Evolutionary conservation across 2,329 filamentous ascomycete genomes (phyloP).

Genomic region (Paraconiothyrium brasiliense): DNA sequence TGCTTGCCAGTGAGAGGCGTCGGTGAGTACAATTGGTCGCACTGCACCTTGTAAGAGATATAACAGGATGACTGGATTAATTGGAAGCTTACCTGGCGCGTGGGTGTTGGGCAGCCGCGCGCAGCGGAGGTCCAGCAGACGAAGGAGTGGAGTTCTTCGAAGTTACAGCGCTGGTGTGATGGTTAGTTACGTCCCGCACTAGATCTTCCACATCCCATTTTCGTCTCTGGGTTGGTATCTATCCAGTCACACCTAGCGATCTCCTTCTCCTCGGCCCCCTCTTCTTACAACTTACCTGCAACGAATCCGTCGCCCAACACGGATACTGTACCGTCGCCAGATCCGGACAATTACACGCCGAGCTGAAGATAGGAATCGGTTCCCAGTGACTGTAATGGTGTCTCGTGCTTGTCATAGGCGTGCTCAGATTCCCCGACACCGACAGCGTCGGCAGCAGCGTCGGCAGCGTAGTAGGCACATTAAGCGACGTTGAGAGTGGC

Average conservation of each 20-base stretch:
- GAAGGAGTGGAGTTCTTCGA: conserved; percentile 42
- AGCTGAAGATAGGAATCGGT: conserved; percentile 65
- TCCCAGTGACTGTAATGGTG: conserved; percentile 54
- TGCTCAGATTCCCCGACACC: conserved; percentile 2
- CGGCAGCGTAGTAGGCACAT: conserved; percentile 25
- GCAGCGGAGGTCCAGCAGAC: conserved; percentile 40
- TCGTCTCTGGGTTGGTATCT: too few species aligned
- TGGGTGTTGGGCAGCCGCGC: conserved; percentile 40
- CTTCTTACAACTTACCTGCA: conserved; percentile 29
- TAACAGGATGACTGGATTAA: background rate
- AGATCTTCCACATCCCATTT: too few species aligned
- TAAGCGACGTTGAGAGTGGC: conserved; percentile 31
- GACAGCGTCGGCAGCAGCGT: conserved; percentile 11
- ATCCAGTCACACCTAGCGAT: background rate
- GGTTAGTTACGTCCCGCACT: conserved; percentile 15
- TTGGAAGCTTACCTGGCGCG: conserved; percentile 30
- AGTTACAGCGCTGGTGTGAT: conserved; percentile 33
- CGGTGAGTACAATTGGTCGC: conserved; percentile 32
- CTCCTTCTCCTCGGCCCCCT: background rate
- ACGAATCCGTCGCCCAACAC: conserved; percentile 41
- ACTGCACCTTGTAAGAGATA: conserved; percentile 25
- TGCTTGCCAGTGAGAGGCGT: conserved; percentile 36
- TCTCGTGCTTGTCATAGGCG: conserved; percentile 51
- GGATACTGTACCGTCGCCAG: conserved; percentile 35
- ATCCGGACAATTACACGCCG: conserved; percentile 54